Base-by-base conservation (phyloP, 768 basidiomycete genomes). In the Chlorophyllum brunneum region DNA sequence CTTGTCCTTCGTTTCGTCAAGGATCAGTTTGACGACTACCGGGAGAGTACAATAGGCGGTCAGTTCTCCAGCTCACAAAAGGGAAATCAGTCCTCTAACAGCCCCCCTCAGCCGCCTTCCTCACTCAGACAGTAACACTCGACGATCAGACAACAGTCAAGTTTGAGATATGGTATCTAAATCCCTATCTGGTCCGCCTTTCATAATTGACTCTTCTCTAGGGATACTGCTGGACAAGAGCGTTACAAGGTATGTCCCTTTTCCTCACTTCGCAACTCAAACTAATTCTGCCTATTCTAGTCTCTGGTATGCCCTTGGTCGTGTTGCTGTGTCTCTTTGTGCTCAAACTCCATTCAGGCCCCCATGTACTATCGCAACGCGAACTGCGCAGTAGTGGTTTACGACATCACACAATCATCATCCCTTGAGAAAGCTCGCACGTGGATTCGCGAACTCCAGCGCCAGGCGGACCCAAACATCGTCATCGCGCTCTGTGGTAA, bases 331-430 rank as follows among this genome's bases (percentile, higher is more conserved):
- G 36, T 53, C 44, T 11, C 29, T 37, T 24, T 45, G 22, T 48
- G 34, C 51, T 55, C 55, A 56, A 22, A 45, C 53, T 48, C 51
- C 16, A 51, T 40, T 30, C 47, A 92, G 83, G 91, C 92, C 31
- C 93, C 92, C 51, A 95, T 95, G 93, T 95, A 95, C 75, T 97
- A 97, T 71, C 86, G 92, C 58, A 92, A 92, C 58, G 92, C 91
- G 63, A 89, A 94, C 63, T 93, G 92, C 62, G 92, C 93, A 22
- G 90, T 95, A 23, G 93, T 94, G 41, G 92, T 94, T 18, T 95
- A 93, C 67, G 97, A 99, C 70, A 95, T 99, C 67, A 98, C 97
- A 36, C 88, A 92, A 65, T 66, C 86, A 6, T 78, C 92, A 20
- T 95, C 95, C 2, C 81, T 95, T 57, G 92, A 95, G 74, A 97